Base-by-base conservation (phyloP, 257 asterid species). In the Misopates orontium region DNA sequence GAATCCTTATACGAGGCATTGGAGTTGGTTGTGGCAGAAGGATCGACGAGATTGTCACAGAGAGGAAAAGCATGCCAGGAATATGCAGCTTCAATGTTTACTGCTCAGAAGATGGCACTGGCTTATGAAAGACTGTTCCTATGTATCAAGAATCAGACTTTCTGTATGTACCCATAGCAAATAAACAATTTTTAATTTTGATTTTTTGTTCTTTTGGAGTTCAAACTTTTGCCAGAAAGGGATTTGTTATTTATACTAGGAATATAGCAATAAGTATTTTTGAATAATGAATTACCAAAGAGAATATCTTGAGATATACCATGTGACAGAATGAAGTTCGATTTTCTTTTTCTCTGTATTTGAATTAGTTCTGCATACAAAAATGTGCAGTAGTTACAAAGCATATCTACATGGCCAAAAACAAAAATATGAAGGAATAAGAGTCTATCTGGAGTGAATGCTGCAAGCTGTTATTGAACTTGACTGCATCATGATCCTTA, bases 41-140 rank as follows among this genome's bases (percentile, higher is more conserved):
- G 95, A n/a, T 56, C 85, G 20, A 69, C 23, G 55, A 81, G 92
- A 80, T 58, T 89, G 73, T 54, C 84, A 48, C 68, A 67, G 64
- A 89, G 98, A 76, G 98, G 97, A 48, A 81, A 72, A 66, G 95
- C 95, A 0, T 89, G 97, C 71, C 59, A 73, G 58, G 84, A 89
- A 25, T 89, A 85, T 54, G 98, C 97, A 14, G 55, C 71, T 48
- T 69, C 86, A 8, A 92, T 92, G 98, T 89, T 92, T 58, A 85
- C 97, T 6, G 98, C 98, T 19, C 52, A 61, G 32, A 92, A 89
- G 73, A 92, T 89, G 98, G 90, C 98, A 4, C 23, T 87, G 80
- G 96, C 98, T 41, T 87, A 92, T 79, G 98, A 92, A 61, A 85
- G 95, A 71, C 68, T 92, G 75, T 92, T 92, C 60, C 89, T 89